These are phyloP conservation scores for Apiospora aurea DNA, from an alignment of 2,329 filamentous ascomycete species.

Conservation along the genomic window DNA sequence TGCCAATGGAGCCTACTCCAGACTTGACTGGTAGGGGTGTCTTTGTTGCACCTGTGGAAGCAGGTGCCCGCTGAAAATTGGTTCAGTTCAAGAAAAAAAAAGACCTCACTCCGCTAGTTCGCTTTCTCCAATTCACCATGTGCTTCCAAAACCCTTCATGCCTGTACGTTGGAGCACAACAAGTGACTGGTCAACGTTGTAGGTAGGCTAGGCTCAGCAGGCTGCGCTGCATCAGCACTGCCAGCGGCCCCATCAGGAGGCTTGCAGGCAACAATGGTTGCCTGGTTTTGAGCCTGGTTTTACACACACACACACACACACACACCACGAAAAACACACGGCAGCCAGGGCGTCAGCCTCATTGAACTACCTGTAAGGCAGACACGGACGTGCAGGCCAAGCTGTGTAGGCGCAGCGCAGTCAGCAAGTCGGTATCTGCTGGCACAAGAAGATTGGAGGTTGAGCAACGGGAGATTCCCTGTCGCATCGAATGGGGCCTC, in stretches of 20 bases:
- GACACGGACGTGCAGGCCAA: slow-evolving; percentile 16
- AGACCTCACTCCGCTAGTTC: too few relatives aligned
- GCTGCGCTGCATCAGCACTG: background rate
- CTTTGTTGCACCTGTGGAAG: background rate
- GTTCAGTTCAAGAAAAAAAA: too few relatives aligned
- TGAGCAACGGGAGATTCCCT: background rate
- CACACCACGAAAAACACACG: background rate
- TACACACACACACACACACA: background rate
- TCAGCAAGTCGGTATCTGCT: background rate
- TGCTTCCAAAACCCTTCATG: too few relatives aligned
- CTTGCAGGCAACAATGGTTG: slow-evolving; percentile 4
- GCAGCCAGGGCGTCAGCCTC: slow-evolving; percentile 2
- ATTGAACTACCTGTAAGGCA: background rate
- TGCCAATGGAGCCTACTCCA: background rate
- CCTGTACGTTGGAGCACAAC: too few relatives aligned
- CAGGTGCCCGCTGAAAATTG: too few relatives aligned
- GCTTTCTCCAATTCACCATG: background rate
- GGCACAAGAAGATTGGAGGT: background rate
- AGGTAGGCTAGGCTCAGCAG: slow-evolving; percentile 20
- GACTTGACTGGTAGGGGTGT: background rate
- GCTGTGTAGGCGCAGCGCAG: background rate
- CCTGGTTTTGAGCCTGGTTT: background rate
- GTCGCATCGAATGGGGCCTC: background rate
- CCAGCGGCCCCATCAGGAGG: background rate
- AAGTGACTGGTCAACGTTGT: too few relatives aligned